Base-by-base conservation (phyloP, 2,329 filamentous ascomycete species). In the Colletotrichum ledebouriae region DNA sequence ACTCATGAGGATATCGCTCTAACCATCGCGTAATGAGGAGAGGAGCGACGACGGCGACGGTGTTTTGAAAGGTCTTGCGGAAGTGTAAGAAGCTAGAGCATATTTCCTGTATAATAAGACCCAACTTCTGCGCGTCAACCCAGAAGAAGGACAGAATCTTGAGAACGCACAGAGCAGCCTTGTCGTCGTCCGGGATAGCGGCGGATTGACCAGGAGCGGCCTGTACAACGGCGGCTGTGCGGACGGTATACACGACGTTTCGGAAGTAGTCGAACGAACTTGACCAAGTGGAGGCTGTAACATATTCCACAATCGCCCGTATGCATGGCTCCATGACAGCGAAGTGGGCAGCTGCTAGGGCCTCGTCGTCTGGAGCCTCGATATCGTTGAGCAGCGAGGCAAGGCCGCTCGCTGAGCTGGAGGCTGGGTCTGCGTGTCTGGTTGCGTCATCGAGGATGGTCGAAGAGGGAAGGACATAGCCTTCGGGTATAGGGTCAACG, bases 1-100 rank as follows among this genome's bases (percentile, higher is more conserved):
- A 92, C 76, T 92, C 89, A 41, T 84, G 78, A 1, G 90, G 89
- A 71, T 86, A 87, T 10, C 88, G 85, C 72, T 91, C 88, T 41
- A 92, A 83, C 90, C 90, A 92, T 70, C 88, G 82, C 37, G 84
- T 85, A 63, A 92, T 89, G 59, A 91, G 78, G 58, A 90, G 77
- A 6, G 90, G 89, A n/a, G 87, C 80, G 13, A 89, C 83, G 44
- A 89, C 81, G 49, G 89, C 88, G 39, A 92, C 82, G 2, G 87
- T 85, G 71, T 88, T 89, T 72, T 92, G 90, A 73, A 88, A 89
- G 0, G 85, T 77, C 72, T 87, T 89, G 70, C 87, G 85, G 69
- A 92, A 87, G 75, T 91, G 89, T 52, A 91, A 81, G 75, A 91
- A 92, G 73, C 85, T 89, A 22, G 88, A 88, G 75, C 88, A 90